These are phyloP conservation scores for Asclepias syriaca DNA, from an alignment of 257 asterid species.

Conservation along the genomic window DNA sequence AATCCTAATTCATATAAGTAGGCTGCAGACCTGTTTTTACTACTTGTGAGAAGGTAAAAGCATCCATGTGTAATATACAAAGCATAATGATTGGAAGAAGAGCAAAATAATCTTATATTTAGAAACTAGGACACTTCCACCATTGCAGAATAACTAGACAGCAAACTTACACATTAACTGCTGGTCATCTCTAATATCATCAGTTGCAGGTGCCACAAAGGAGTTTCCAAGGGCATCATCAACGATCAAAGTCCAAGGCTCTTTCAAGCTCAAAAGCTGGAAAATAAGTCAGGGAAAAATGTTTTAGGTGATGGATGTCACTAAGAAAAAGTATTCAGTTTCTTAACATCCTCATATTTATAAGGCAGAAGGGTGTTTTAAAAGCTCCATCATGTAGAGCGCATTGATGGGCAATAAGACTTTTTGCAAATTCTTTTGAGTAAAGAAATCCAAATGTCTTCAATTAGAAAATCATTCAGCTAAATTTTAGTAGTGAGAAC, in stretches of 20 bases:
- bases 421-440: background rate
- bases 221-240: constrained; percentile 92
- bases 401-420: background rate
- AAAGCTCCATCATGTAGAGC: background rate
- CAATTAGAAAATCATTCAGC: background rate
- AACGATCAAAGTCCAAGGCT: constrained; percentile 81
- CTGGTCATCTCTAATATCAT: constrained; percentile 60
- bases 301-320: background rate
- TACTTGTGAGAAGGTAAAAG: background rate
- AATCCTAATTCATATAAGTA: background rate
- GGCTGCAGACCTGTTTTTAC: background rate
- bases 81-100: background rate
- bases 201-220: constrained; percentile 78
- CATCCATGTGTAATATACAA: background rate
- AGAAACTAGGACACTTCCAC: background rate
- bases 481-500: background rate
- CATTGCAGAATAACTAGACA: background rate
- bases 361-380: background rate
- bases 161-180: constrained; percentile 64
- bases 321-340: background rate
- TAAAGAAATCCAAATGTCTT: background rate
- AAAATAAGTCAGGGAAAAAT: background rate
- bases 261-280: constrained; percentile 72
- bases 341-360: background rate
- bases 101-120: background rate